Conservation (phyloP, 441 rosid genomes). For the Viola pubescens region DNA sequence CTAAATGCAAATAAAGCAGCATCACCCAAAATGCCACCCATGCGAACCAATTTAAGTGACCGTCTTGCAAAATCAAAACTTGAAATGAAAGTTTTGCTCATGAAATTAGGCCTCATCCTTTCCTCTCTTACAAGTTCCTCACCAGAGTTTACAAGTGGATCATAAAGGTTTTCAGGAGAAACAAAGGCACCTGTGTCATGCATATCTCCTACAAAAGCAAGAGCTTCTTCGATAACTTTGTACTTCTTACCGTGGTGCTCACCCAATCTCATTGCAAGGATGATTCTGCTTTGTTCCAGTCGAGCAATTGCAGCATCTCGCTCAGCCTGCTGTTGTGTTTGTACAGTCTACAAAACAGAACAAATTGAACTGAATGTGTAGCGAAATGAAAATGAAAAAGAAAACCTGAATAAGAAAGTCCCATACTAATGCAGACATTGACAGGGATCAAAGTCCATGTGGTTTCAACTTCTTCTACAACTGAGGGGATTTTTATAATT, state of each 20-base stretch:
- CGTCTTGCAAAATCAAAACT: conserved; percentile 50
- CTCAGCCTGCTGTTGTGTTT: conserved; percentile 75
- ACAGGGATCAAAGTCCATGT: no score
- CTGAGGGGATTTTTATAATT: no score
- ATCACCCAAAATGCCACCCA: conserved; percentile 63
- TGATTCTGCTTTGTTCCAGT: conserved; percentile 71
- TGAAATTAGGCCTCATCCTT: conserved; percentile 27
- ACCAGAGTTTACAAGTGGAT: conserved; percentile 25
- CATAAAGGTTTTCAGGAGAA: conserved; percentile 49
- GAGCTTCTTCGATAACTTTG: conserved; percentile 78
- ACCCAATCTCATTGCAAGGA: conserved; percentile 71
- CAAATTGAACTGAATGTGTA: not conserved
- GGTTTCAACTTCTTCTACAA: no score
- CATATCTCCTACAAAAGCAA: conserved; percentile 68
- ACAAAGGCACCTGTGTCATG: conserved; percentile 35
- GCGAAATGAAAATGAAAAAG: not conserved
- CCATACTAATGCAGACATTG: no score
- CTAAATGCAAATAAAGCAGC: conserved; percentile 68
- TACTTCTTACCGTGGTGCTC: conserved; percentile 75
- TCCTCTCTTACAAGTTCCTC: conserved; percentile 22
- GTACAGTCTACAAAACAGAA: conserved; percentile 47
- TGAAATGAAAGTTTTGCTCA: conserved; percentile 39
- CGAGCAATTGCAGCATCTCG: conserved; percentile 78
- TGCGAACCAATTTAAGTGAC: conserved; percentile 42
- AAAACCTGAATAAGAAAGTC: not conserved